Conservation (phyloP, 2,329 filamentous ascomycete species). For the Colletotrichum sp. region DNA sequence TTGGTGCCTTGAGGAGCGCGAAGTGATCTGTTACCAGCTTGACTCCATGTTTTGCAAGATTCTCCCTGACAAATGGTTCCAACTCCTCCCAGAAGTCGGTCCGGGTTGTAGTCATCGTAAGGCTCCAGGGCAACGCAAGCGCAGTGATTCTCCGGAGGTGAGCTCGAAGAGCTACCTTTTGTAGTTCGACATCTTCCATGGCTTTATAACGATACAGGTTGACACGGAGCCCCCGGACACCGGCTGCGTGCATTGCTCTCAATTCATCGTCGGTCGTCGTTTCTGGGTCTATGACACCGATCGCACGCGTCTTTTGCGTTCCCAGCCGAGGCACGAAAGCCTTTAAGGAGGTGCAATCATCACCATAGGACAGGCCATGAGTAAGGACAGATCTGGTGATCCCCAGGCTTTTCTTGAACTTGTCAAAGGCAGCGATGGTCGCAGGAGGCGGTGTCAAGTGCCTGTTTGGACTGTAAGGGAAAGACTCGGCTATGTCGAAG, state of each 20-base stretch:
- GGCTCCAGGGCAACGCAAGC: slow-evolving; percentile 29
- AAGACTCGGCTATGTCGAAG: background rate
- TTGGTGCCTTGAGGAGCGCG: slow-evolving; percentile 35
- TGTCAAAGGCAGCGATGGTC: slow-evolving; percentile 11
- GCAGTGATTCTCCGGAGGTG: slow-evolving; percentile 28
- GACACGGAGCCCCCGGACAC: slow-evolving; percentile 37
- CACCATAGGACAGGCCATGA: slow-evolving; percentile 40
- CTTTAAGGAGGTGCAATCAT: slow-evolving; percentile 36
- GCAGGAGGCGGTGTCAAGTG: slow-evolving; percentile 10
- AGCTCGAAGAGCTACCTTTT: slow-evolving; percentile 32
- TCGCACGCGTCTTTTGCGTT: slow-evolving; percentile 26
- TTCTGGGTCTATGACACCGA: slow-evolving; percentile 34
- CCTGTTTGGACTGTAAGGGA: slow-evolving; percentile 1
- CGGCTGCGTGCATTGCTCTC: slow-evolving; percentile 27
- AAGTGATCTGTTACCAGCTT: slow-evolving; percentile 40
- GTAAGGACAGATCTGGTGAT: slow-evolving; percentile 39
- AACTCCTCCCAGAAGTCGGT: slow-evolving; percentile 33
- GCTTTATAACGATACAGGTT: slow-evolving; percentile 39
- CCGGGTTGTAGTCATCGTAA: slow-evolving; percentile 35
- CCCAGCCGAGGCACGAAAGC: slow-evolving; percentile 33
- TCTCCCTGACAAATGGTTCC: slow-evolving; percentile 24
- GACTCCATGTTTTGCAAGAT: slow-evolving; percentile 25
- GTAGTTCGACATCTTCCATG: slow-evolving; percentile 38
- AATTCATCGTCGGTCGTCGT: slow-evolving; percentile 26
- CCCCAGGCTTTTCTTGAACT: slow-evolving; percentile 20